Conservation (phyloP, 2,329 filamentous ascomycete genomes). For the Amylocarpus encephaloides region DNA sequence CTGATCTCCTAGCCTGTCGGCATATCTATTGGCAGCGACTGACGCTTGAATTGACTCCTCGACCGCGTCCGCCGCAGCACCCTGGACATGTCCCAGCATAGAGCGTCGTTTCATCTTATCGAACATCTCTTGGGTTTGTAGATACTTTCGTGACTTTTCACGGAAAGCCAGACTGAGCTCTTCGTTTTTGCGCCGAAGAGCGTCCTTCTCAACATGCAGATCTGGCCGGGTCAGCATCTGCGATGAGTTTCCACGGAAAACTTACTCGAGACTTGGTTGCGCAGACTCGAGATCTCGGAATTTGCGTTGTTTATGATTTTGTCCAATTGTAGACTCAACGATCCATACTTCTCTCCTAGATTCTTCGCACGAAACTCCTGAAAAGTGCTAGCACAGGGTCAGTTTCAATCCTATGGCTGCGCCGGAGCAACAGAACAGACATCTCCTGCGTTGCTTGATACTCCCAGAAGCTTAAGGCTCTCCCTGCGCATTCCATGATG, state of each 20-base stretch:
- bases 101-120: slow-evolving; percentile 52
- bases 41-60: slow-evolving; percentile 36
- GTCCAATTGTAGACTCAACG: slow-evolving; percentile 60
- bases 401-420: slow-evolving; percentile 20
- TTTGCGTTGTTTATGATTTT: slow-evolving; percentile 71
- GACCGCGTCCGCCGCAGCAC: slow-evolving; percentile 46
- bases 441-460: slow-evolving; percentile 84
- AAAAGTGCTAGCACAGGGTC: slow-evolving; percentile 51
- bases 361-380: slow-evolving; percentile 69
- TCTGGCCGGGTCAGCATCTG: slow-evolving; percentile 32
- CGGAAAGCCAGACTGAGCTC: slow-evolving; percentile 60
- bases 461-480: slow-evolving; percentile 76
- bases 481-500: slow-evolving; percentile 80
- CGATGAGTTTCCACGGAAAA: background rate
- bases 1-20: slow-evolving; percentile 20
- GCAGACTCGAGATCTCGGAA: slow-evolving; percentile 59
- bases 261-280: slow-evolving; percentile 58
- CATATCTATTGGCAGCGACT: slow-evolving; percentile 21
- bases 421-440: slow-evolving; percentile 40
- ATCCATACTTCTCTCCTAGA: slow-evolving; percentile 64
- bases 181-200: slow-evolving; percentile 62
- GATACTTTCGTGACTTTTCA: slow-evolving; percentile 64
- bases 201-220: slow-evolving; percentile 55
- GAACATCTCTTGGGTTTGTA: slow-evolving; percentile 61
- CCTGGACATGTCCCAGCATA: slow-evolving; percentile 48